phyloP scores from a whole-genome alignment of 495 filamentous ascomycete species.

The Hypoxylon lienhwacheense region DNA sequence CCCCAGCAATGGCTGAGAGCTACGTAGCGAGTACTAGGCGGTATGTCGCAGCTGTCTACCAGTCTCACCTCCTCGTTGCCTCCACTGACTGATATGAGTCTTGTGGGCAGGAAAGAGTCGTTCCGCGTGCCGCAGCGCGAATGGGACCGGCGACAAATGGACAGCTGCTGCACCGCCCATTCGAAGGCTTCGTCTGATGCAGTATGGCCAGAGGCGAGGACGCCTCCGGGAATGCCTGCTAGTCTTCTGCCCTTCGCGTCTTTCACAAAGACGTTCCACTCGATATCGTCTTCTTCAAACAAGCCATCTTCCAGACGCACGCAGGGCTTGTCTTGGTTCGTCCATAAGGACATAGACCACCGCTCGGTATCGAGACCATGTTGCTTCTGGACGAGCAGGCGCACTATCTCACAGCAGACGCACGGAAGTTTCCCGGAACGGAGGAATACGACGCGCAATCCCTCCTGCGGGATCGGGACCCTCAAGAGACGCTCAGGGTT shows the following conservation, averaged over 20 bases:
- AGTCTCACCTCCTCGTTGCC: neutral
- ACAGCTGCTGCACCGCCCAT: neutral
- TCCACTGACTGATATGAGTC: neutral
- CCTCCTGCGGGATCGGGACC: neutral
- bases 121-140: neutral
- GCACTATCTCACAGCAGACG: neutral
- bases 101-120: constrained; percentile 2
- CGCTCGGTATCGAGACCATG: neutral
- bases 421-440: neutral
- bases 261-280: neutral
- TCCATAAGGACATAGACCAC: neutral
- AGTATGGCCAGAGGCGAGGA: neutral
- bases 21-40: neutral
- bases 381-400: neutral
- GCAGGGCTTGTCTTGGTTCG: neutral
- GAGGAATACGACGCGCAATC: neutral
- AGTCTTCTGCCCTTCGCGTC: neutral
- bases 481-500: neutral
- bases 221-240: neutral
- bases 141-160: too few relatives aligned
- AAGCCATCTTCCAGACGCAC: neutral
- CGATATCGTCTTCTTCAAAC: neutral
- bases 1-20: constrained; percentile 12
- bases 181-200: neutral
- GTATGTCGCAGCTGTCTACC: neutral